Evolutionary conservation across 441 rosid species (phyloP), one percentile per base, ranked within the genome.

Genomic region (Rhodomyrtus psidioides): DNA sequence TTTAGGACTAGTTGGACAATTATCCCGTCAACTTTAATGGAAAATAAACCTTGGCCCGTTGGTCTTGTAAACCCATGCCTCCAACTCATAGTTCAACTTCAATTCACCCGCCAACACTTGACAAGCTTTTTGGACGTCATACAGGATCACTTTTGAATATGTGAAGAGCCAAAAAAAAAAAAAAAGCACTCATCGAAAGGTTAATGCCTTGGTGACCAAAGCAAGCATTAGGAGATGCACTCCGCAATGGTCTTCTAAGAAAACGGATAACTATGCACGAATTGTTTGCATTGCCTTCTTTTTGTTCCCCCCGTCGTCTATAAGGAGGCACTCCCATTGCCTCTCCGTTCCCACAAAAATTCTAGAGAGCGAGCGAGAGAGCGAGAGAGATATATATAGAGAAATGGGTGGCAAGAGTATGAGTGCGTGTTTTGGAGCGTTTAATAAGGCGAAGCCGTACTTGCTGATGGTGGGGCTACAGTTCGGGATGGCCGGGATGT

Each of bases 401-500:
- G n/a, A 39, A 4, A 70, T 70, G 49, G n/a, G n/a, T 1, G n/a
- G 79, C n/a, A n/a, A 10, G 79, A 39, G 79, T 13, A 21, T 70
- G 49, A 70, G 79, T 15, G 3, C 21, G 49, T 70, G n/a, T 1
- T 70, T 15, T 39, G 49, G 79, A 39, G 49, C 3, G 49, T 74
- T 86, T 56, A 56, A 34, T 49, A 86, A 86, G 86, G 26, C 51
- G 79, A 84, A 87, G 57, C 86, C 86, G 3, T 87, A 84, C 74
- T 14, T 84, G 51, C 55, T 82, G 17, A 84, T 84, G 84, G 84
- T 84, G 34, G 55, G 82, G 16, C 84, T 81, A 12, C 84, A 84
- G 23, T 87, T 84, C 21, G 86, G 86, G 23, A 55, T 56, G 5
- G 86, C 89, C 2, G 86, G 86, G 21, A 81, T 82, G 89, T 87